These are phyloP conservation scores for Plasmodium reichenowi DNA, from an alignment of 169 alveolate genomes.

Conservation along the genomic window DNA sequence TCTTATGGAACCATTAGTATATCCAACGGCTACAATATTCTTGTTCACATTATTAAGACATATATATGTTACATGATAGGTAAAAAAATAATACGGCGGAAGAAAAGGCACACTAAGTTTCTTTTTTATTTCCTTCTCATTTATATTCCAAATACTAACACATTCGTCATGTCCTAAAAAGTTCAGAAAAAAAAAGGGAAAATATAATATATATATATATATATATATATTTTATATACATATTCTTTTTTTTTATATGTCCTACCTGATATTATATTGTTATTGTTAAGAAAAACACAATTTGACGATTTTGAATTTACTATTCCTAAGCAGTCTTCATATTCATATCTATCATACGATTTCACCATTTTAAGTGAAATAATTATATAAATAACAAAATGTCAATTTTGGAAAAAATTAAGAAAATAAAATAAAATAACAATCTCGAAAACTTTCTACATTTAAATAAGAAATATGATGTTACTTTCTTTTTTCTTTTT, in stretches of 20 bases:
- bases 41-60: slow-evolving; percentile 77
- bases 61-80: slow-evolving; percentile 79
- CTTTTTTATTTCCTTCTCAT: slow-evolving; percentile 63
- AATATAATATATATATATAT: neutral
- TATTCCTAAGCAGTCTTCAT: slow-evolving; percentile 86
- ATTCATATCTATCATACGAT: slow-evolving; percentile 90
- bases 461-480: neutral
- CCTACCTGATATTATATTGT: slow-evolving; percentile 76
- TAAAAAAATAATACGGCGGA: slow-evolving; percentile 79
- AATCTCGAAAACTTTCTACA: neutral
- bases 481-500: no score
- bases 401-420: neutral
- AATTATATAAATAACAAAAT: neutral
- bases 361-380: slow-evolving; percentile 87
- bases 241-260: slow-evolving; percentile 11
- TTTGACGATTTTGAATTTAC: slow-evolving; percentile 83
- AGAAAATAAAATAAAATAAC: neutral
- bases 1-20: slow-evolving; percentile 86
- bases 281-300: slow-evolving; percentile 67
- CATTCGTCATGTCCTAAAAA: slow-evolving; percentile 77
- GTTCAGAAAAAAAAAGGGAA: neutral
- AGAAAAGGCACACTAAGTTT: slow-evolving; percentile 78
- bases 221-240: neutral
- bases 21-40: slow-evolving; percentile 87
- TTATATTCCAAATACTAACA: slow-evolving; percentile 57